These are phyloP conservation scores for Sphaerulina populicola DNA, from an alignment of 2,329 filamentous ascomycete species.

Conservation along the genomic window DNA sequence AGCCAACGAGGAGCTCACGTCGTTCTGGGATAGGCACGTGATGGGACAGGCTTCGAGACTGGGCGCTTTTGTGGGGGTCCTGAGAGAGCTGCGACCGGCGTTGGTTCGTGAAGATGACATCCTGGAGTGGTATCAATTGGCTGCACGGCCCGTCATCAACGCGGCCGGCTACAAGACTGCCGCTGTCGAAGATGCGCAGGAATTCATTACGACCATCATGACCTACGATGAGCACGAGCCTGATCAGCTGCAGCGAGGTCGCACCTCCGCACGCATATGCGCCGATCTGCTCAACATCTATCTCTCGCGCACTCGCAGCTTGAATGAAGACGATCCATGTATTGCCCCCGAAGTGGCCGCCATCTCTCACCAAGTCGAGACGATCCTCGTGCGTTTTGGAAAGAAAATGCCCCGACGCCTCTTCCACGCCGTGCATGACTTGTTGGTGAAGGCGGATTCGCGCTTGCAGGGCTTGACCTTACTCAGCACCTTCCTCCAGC, in stretches of 20 bases:
- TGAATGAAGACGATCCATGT: conserved; percentile 30
- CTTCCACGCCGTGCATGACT: conserved; percentile 56
- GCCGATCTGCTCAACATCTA: conserved; percentile 45
- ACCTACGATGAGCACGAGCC: conserved; percentile 54
- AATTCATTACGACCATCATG: conserved; percentile 57
- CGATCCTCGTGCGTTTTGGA: conserved; percentile 50
- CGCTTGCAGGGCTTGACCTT: conserved; percentile 58
- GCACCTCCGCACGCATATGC: conserved; percentile 53
- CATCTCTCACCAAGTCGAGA: conserved; percentile 45
- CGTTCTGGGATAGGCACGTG: conserved; percentile 58
- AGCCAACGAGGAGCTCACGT: conserved; percentile 62
- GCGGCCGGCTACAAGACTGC: conserved; percentile 54
- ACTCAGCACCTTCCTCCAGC: conserved; percentile 63
- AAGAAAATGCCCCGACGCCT: conserved; percentile 64
- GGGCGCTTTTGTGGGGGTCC: conserved; percentile 59
- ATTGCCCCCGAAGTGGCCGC: conserved; percentile 39
- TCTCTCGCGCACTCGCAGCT: conserved; percentile 35
- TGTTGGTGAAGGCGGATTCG: conserved; percentile 56
- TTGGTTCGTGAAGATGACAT: conserved; percentile 56
- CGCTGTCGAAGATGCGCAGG: conserved; percentile 55
- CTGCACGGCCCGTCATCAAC: conserved; percentile 50
- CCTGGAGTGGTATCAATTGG: conserved; percentile 63
- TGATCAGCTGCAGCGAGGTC: conserved; percentile 40
- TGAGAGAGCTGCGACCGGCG: conserved; percentile 56
- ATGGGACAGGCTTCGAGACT: conserved; percentile 49